Conservation (phyloP, 257 asterid species). For the Petunia secreta region DNA sequence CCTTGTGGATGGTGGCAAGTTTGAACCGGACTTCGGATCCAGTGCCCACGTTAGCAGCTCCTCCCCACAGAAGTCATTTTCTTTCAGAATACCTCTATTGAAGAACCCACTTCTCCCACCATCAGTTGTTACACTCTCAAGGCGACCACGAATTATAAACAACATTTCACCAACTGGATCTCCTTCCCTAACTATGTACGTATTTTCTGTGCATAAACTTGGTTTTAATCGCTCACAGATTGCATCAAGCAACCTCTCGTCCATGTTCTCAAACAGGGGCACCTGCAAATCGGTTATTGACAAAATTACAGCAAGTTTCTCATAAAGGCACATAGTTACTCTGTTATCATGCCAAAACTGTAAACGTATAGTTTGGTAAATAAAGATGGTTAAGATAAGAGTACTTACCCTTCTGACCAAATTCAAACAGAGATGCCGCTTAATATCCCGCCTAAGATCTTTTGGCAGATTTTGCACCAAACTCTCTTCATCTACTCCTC, state of each 20-base stretch:
- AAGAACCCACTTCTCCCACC: conserved; percentile 98
- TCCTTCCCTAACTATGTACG: conserved; percentile 86
- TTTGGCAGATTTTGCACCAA: conserved; percentile 85
- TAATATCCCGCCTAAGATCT: conserved; percentile 89
- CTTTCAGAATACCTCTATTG: conserved; percentile 78
- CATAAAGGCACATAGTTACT: background rate
- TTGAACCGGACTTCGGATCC: conserved; percentile 83
- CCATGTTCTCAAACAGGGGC: conserved; percentile 97
- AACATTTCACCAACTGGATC: conserved; percentile 94
- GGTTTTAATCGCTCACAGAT: conserved; percentile 97
- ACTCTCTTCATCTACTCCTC: conserved; percentile 94
- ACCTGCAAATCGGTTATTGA: conserved; percentile 51
- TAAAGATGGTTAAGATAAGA: background rate
- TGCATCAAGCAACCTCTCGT: conserved; percentile 90
- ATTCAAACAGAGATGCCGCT: conserved; percentile 87
- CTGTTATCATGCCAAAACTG: background rate
- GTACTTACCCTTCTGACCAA: conserved; percentile 80
- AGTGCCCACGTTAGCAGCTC: conserved; percentile 99
- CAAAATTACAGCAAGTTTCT: background rate
- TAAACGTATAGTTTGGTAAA: background rate
- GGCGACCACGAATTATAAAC: conserved; percentile 91
- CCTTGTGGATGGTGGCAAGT: conserved; percentile 90
- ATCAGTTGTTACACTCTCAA: conserved; percentile 94
- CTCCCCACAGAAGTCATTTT: conserved; percentile 94
- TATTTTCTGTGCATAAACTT: conserved; percentile 79